Evolutionary conservation across 495 filamentous ascomycete genomes (phyloP).

Genomic region (Podospora appendiculata): DNA sequence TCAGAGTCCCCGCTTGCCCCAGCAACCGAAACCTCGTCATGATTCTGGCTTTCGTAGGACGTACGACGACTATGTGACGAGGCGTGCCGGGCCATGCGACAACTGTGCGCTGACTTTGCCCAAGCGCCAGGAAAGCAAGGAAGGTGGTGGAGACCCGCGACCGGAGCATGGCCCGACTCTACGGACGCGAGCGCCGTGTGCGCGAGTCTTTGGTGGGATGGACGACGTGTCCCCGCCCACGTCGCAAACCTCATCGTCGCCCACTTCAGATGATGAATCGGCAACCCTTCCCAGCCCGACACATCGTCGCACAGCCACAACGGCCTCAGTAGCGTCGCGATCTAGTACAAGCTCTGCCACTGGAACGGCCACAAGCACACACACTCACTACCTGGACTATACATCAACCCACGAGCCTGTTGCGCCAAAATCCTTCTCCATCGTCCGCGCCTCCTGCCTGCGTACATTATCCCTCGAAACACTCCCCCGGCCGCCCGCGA

Average conservation of each 20-base stretch:
- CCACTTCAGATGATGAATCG: conserved; percentile 37
- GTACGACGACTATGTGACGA: conserved; percentile 49
- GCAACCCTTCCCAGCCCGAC: conserved; percentile 7
- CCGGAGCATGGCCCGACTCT: conserved; percentile 32
- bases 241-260: conserved; percentile 38
- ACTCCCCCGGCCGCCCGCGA: conserved; percentile 56
- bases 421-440: conserved; percentile 68
- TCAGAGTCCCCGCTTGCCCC: conserved; percentile 47
- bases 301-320: conserved; percentile 23
- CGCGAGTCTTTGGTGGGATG: conserved; percentile 34
- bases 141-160: conserved; percentile 19
- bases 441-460: conserved; percentile 77
- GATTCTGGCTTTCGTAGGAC: conserved; percentile 44
- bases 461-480: conserved; percentile 81
- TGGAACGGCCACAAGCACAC: conserved; percentile 51
- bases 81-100: conserved; percentile 47
- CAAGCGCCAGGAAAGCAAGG: conserved; percentile 35
- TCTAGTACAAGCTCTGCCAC: conserved; percentile 34
- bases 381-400: conserved; percentile 80
- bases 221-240: conserved; percentile 31
- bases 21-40: conserved; percentile 27
- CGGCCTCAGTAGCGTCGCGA: conserved; percentile 26
- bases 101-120: conserved; percentile 57
- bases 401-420: conserved; percentile 76
- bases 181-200: conserved; percentile 40